phyloP scores from a whole-genome alignment of 2,329 filamentous ascomycete species.

The Ceratocystis lukuohia region DNA sequence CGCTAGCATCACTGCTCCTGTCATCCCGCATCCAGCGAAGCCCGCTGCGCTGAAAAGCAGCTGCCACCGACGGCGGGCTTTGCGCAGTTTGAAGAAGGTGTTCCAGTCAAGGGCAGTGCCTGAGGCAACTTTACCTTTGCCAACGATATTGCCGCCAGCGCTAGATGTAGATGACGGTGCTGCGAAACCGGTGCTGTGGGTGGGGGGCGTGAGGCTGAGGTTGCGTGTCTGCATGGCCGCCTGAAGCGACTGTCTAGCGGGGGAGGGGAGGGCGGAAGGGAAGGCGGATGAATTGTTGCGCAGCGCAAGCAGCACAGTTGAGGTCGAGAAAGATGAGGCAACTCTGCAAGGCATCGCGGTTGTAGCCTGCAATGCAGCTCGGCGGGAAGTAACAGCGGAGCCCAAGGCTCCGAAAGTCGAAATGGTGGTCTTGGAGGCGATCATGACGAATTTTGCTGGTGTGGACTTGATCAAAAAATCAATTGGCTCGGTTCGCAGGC shows the following conservation, averaged over 20 bases:
- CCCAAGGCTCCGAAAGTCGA: conserved; percentile 2
- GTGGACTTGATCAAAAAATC: background rate
- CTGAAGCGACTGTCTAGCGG: background rate
- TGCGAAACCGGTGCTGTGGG: conserved; percentile 16
- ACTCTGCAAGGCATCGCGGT: background rate
- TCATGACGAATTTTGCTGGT: background rate
- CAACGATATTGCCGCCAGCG: conserved; percentile 23
- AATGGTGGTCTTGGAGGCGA: conserved; percentile 12
- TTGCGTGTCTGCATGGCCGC: conserved; percentile 12
- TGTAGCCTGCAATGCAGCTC: background rate
- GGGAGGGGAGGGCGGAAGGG: background rate
- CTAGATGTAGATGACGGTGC: conserved; percentile 21
- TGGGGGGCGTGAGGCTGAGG: conserved; percentile 14
- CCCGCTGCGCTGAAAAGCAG: conserved; percentile 60
- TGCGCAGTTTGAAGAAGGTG: conserved; percentile 80
- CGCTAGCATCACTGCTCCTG: conserved; percentile 53
- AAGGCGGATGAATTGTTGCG: conserved; percentile 6
- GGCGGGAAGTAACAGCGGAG: background rate
- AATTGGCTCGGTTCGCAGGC: background rate
- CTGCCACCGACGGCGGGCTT: conserved; percentile 71
- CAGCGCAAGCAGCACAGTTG: conserved; percentile 3
- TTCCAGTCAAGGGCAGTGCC: conserved; percentile 61
- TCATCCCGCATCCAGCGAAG: conserved; percentile 47
- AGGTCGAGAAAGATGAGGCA: conserved; percentile 10
- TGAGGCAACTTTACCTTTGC: background rate